Conservation (phyloP, 768 basidiomycete genomes). For the Lactarius trivialis region DNA sequence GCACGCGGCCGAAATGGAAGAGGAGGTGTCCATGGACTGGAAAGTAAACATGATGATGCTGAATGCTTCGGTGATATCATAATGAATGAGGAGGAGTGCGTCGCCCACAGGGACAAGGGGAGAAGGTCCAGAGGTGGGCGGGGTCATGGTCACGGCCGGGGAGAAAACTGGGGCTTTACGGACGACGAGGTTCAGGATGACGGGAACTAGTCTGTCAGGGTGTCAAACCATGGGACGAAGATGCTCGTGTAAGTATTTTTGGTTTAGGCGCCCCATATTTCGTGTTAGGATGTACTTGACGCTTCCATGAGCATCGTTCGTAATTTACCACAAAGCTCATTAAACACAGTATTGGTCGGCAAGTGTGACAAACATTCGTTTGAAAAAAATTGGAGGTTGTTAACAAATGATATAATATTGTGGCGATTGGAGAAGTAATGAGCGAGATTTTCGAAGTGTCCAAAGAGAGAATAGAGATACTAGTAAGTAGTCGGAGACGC, state of each 20-base stretch:
- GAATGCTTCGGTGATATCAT: background rate
- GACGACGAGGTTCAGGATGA: slow-evolving; percentile 29
- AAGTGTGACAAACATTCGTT: too few species aligned
- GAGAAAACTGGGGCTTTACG: slow-evolving; percentile 28
- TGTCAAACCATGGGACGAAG: slow-evolving; percentile 42
- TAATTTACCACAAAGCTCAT: too few species aligned
- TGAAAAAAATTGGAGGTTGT: too few species aligned
- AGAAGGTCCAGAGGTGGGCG: background rate
- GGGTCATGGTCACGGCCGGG: too few species aligned
- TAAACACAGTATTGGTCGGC: too few species aligned
- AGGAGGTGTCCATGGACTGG: background rate
- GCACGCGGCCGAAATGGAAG: slow-evolving; percentile 1
- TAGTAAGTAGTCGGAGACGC: too few species aligned
- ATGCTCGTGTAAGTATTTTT: slow-evolving; percentile 33
- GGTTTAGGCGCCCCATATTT: background rate
- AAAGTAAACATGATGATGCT: background rate
- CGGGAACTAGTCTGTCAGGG: slow-evolving; percentile 35
- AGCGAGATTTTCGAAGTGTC: too few species aligned
- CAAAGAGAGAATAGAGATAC: too few species aligned
- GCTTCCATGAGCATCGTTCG: too few species aligned
- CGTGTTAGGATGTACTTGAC: slow-evolving; percentile 5
- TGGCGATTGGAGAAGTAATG: too few species aligned
- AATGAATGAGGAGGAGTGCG: background rate
- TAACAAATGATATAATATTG: too few species aligned
- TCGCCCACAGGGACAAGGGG: too few species aligned